Evolutionary conservation across 176 grass and related monocot species (phyloP).

Genomic region (Thalia dealbata): DNA sequence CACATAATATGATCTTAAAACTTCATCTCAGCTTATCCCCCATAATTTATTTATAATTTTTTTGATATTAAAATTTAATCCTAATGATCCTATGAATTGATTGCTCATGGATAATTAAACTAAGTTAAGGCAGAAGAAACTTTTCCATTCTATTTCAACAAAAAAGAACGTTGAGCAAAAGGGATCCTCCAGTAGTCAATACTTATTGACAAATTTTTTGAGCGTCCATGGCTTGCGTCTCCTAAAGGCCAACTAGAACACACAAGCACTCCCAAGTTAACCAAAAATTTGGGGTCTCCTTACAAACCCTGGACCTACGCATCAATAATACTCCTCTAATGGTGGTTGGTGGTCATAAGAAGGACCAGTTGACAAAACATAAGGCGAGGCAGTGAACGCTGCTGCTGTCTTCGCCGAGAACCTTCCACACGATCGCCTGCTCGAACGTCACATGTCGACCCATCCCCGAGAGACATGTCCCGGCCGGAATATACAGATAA

Average conservation of each 20-base stretch:
- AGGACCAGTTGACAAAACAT: conserved; percentile 90
- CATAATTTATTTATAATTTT: too few relatives aligned
- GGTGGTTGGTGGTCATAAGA: conserved; percentile 37
- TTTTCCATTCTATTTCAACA: too few relatives aligned
- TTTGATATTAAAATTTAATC: too few relatives aligned
- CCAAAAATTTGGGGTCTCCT: neutral
- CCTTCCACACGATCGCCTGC: conserved; percentile 74
- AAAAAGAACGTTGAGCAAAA: too few relatives aligned
- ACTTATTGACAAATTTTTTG: too few relatives aligned
- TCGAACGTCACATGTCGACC: conserved; percentile 80
- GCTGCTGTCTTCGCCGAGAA: conserved; percentile 47
- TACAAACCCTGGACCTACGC: neutral
- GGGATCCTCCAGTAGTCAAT: too few relatives aligned
- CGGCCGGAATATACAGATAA: conserved; percentile 55
- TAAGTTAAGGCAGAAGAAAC: too few relatives aligned
- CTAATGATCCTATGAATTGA: too few relatives aligned
- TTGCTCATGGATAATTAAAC: too few relatives aligned
- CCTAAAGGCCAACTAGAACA: neutral
- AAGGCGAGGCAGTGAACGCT: conserved; percentile 74
- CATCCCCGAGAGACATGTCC: conserved; percentile 78
- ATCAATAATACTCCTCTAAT: neutral
- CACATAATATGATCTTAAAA: too few relatives aligned
- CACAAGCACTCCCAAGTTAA: neutral
- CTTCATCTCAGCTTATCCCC: too few relatives aligned
- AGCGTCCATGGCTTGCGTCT: too few relatives aligned